phyloP scores from a whole-genome alignment of 345 rosid species.

The Melaleuca alternifolia region DNA sequence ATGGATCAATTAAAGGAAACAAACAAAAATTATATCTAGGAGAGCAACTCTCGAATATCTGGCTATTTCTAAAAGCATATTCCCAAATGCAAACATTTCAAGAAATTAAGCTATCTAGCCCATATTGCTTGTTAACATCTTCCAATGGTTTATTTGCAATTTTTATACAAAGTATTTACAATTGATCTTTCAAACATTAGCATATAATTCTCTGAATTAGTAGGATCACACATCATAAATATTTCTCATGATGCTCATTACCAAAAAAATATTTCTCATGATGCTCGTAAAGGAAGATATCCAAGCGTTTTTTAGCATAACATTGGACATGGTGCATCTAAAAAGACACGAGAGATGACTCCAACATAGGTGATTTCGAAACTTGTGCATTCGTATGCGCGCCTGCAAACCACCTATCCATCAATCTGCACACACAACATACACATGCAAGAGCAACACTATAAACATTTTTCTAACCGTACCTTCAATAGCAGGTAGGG shows the following conservation, averaged over 20 bases:
- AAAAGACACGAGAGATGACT: not conserved
- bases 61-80: not conserved
- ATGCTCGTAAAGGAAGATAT: not conserved
- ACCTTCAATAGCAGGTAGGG: not conserved
- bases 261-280: not conserved
- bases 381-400: not conserved
- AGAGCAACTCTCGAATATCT: not conserved
- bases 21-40: not conserved
- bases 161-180: not conserved
- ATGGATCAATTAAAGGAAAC: not conserved
- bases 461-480: not conserved
- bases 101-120: not conserved
- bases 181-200: not conserved
- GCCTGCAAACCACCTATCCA: not conserved
- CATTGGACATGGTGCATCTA: not conserved
- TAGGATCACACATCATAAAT: not conserved
- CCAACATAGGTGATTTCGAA: not conserved
- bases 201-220: not conserved
- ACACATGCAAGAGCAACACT: not conserved
- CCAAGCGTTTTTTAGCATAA: not conserved
- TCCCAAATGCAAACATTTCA: not conserved
- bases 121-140: not conserved
- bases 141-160: not conserved
- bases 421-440: not conserved
- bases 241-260: not conserved